Evolutionary conservation across 2,329 filamentous ascomycete species (phyloP), one percentile per base, ranked within the genome.

Genomic region (Aspergillus sp.): DNA sequence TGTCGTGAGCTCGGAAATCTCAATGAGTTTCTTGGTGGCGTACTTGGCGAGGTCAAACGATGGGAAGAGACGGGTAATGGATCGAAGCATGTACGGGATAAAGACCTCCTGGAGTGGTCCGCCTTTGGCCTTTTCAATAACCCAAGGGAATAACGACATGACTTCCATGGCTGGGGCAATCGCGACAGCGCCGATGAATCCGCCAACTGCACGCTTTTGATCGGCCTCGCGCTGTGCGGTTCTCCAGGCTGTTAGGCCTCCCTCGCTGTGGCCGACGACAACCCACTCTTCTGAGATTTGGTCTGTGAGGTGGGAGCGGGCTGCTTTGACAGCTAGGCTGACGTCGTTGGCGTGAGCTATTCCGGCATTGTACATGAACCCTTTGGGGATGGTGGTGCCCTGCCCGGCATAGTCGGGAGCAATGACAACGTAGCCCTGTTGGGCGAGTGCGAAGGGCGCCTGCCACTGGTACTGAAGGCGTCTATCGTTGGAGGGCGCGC

Each of bases 241-340:
- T 7, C 17, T 24, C 27, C 19, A 51, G 14, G 33, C 49, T 2
- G 48, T 48, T 12, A 57, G 35, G 2, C 50, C 55, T 6, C 55
- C 55, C 12, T 57, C 49, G 49, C 55, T 57, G 27, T 54, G 55
- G 4, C 55, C 55, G 6, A 57, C 37, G 6, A 57, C 49, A 7
- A 57, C 49, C 49, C 49, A 57, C 31, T 53, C 44, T 8, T 54
- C 12, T 17, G 49, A 44, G 23, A 57, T 4, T 46, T 15, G 23
- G 67, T 80, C 80, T 83, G 0, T 76, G 75, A 0, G n/a, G 71
- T 74, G 2, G 71, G 73, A 7, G 78, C 80, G 21, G 80, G 78
- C 78, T 0, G 81, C 80, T 15, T 68, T 54, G 0, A 81, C 62
- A 1, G 78, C 73, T 56, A 80, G 76, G 1, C 77, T 65, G 0